Evolutionary conservation across 371 early-diverging fungal species (phyloP).

Genomic region (Mucor plumbeus): DNA sequence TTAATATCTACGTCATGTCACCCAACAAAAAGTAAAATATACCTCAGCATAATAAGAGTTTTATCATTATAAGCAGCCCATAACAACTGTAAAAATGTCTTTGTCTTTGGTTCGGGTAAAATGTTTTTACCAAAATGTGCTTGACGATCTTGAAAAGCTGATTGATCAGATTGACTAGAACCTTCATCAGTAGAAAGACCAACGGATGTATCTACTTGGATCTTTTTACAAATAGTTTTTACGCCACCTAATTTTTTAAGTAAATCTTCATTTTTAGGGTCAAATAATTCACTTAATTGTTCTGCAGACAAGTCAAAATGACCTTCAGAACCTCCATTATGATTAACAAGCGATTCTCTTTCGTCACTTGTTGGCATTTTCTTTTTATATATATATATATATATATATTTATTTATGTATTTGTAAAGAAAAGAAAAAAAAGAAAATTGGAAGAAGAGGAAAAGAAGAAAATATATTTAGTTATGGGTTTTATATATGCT

Average conservation of each 20-base stretch:
- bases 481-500: constrained; percentile 10
- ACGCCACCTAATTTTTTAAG: constrained; percentile 73
- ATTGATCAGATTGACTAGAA: constrained; percentile 34
- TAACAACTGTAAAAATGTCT: constrained; percentile 66
- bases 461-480: not conserved
- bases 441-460: constrained; percentile 17
- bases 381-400: not conserved
- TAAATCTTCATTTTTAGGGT: constrained; percentile 72
- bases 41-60: constrained; percentile 59
- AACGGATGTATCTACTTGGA: constrained; percentile 65
- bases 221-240: constrained; percentile 59
- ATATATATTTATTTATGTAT: too few species aligned
- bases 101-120: constrained; percentile 69
- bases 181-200: constrained; percentile 76
- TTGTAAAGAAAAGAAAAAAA: constrained; percentile 18
- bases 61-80: constrained; percentile 73
- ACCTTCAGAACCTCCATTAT: constrained; percentile 7
- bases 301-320: constrained; percentile 54
- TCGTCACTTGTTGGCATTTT: constrained; percentile 34
- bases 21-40: not conserved
- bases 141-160: constrained; percentile 65
- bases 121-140: constrained; percentile 74
- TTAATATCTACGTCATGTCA: constrained; percentile 23
- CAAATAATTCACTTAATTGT: constrained; percentile 62
- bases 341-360: constrained; percentile 37